phyloP scores from a whole-genome alignment of 345 rosid genomes.

The Eucalyptus polyanthemos region DNA sequence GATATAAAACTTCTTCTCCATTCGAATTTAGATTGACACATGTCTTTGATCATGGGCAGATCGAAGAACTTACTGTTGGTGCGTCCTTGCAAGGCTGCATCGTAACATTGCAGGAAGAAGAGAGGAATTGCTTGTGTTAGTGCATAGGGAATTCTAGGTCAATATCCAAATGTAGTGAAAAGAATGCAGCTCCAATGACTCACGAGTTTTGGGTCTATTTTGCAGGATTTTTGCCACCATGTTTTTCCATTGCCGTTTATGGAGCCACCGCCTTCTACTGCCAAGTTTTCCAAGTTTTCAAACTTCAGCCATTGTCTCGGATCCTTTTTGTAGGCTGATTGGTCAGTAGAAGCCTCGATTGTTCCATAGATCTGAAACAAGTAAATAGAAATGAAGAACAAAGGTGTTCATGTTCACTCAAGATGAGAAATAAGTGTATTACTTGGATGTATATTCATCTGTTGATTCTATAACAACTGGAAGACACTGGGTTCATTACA shows the following conservation, averaged over 20 bases:
- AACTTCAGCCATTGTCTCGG: constrained; percentile 48
- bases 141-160: not conserved
- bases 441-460: not conserved
- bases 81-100: constrained; percentile 71
- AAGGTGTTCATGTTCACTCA: not conserved
- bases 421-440: not conserved
- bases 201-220: constrained; percentile 46
- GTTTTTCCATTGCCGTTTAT: constrained; percentile 65
- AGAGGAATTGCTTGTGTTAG: not conserved
- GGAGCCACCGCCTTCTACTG: constrained; percentile 71
- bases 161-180: not conserved
- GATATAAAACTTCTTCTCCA: not conserved
- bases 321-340: constrained; percentile 30
- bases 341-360: constrained; percentile 35
- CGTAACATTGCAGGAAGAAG: not conserved
- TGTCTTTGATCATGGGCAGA: not conserved
- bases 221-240: constrained; percentile 93
- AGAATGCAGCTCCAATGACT: not conserved
- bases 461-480: not conserved
- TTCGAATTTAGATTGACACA: not conserved
- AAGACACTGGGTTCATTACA: not conserved
- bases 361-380: constrained; percentile 51
- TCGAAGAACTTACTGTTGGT: constrained; percentile 29
- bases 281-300: constrained; percentile 29
- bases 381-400: not conserved